phyloP scores from a whole-genome alignment of 2,329 filamentous ascomycete genomes.

The Karstenula rhodostoma region DNA sequence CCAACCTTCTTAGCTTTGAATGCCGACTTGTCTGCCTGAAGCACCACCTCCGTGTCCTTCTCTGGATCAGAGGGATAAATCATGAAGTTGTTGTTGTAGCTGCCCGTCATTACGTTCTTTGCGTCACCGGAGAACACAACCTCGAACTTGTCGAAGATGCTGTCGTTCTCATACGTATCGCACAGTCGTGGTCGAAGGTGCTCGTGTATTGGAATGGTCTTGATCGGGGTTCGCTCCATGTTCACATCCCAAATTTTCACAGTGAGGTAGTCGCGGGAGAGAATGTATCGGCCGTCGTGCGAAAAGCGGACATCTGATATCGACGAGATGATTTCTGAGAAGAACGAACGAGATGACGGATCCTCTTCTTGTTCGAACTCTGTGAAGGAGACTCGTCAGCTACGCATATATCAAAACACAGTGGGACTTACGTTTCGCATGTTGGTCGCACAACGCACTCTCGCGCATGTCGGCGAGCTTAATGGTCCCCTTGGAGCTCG shows the following conservation, averaged over 20 bases:
- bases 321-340: conserved; percentile 99
- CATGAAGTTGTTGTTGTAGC: conserved; percentile 99
- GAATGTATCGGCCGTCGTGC: conserved; percentile 93
- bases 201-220: conserved; percentile 98
- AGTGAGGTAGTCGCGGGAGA: conserved; percentile 96
- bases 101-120: conserved; percentile 99
- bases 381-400: conserved; percentile 50
- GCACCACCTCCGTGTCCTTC: conserved; percentile 94
- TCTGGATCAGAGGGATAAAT: conserved; percentile 97
- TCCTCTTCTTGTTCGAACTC: conserved; percentile 99
- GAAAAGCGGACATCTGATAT: conserved; percentile 99
- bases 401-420: not conserved
- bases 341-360: conserved; percentile 95
- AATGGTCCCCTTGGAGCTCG: conserved; percentile 98
- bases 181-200: conserved; percentile 92
- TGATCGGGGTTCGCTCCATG: conserved; percentile 97
- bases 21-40: conserved; percentile 97
- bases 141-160: conserved; percentile 99
- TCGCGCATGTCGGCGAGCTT: conserved; percentile 99
- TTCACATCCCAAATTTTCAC: conserved; percentile 99
- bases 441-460: conserved; percentile 93
- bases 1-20: conserved; percentile 99
- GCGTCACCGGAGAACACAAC: conserved; percentile 98
- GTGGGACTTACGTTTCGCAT: conserved; percentile 84
- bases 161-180: conserved; percentile 99